A percentile compares a stretch with the other conserved stretches of the same genome.
These are phyloP conservation scores for Coemansia sp. DNA, from an alignment of 192 early-diverging fungal species.

Conservation along the genomic window DNA sequence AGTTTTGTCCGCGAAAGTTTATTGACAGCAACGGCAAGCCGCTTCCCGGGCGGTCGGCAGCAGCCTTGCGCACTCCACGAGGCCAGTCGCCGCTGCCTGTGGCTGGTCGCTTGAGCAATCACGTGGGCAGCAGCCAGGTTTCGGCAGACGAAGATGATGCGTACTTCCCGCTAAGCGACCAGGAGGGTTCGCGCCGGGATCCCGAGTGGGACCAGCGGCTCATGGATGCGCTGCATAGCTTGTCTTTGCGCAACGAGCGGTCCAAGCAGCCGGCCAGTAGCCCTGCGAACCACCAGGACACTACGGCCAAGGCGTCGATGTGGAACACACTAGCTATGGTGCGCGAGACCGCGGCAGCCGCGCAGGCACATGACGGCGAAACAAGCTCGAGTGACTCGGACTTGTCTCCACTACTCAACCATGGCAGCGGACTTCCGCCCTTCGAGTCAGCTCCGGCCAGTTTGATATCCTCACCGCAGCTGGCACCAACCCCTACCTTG, in stretches of 20 bases:
- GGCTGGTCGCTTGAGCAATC: neutral
- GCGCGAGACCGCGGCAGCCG: constrained; percentile 21
- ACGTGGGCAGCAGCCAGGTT: neutral
- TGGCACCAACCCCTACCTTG: constrained; percentile 11
- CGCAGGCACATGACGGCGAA: constrained; percentile 1
- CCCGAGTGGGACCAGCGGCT: constrained; percentile 40
- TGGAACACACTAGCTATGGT: constrained; percentile 22
- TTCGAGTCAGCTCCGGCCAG: constrained; percentile 45
- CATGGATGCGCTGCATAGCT: constrained; percentile 24
- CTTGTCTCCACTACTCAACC: neutral
- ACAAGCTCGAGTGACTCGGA: constrained; percentile 7
- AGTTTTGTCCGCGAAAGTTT: constrained; percentile 38
- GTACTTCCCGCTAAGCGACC: constrained; percentile 34
- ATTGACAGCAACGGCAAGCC: constrained; percentile 36
- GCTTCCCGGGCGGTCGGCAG: neutral
- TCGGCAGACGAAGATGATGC: constrained; percentile 7
- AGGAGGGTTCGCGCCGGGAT: constrained; percentile 27
- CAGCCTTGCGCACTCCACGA: neutral
- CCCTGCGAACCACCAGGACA: neutral
- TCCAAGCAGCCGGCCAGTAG: neutral
- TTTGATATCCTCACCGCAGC: constrained; percentile 38
- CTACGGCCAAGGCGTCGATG: constrained; percentile 7
- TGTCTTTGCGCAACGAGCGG: constrained; percentile 11
- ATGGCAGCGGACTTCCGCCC: constrained; percentile 8
- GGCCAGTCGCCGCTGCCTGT: neutral